These are phyloP conservation scores for Arabidopsis arenosa DNA, from an alignment of 345 rosid species.

Conservation along the genomic window DNA sequence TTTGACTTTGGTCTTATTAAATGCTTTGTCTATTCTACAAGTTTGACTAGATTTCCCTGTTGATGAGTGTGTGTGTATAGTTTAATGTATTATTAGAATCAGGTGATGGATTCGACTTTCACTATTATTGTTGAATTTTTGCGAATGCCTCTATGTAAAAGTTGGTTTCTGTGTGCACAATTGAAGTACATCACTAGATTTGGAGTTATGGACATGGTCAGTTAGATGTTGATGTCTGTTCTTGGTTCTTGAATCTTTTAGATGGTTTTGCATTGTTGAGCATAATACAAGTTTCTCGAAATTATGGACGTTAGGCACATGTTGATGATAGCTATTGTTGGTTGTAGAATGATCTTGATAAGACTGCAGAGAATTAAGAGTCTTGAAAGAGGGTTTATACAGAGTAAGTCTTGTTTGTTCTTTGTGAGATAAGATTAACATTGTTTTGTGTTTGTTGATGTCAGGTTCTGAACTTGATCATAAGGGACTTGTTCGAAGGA, in stretches of 20 bases:
- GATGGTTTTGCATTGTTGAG: not conserved
- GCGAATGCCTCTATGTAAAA: not conserved
- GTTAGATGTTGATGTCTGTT: not conserved
- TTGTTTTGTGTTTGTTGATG: conserved; percentile 14
- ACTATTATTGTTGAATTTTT: conserved; percentile 10
- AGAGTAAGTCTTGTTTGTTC: not conserved
- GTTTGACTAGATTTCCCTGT: not conserved
- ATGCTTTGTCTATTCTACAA: not conserved
- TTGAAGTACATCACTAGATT: not conserved
- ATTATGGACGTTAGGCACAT: not conserved
- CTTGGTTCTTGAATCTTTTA: not conserved
- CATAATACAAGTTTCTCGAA: not conserved
- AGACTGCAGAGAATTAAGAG: not conserved
- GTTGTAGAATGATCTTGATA: not conserved
- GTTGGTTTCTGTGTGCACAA: not conserved
- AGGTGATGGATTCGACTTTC: conserved; percentile 14
- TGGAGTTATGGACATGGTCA: not conserved
- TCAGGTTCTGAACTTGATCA: conserved; percentile 88
- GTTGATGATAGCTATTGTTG: not conserved
- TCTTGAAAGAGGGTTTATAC: not conserved
- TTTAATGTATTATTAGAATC: not conserved
- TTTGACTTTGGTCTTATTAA: conserved; percentile 21
- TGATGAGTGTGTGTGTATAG: too few relatives aligned
- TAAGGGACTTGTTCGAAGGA: conserved; percentile 89
- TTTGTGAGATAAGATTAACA: not conserved